Conservation (phyloP, 345 rosid species). For the Salix caprea region DNA sequence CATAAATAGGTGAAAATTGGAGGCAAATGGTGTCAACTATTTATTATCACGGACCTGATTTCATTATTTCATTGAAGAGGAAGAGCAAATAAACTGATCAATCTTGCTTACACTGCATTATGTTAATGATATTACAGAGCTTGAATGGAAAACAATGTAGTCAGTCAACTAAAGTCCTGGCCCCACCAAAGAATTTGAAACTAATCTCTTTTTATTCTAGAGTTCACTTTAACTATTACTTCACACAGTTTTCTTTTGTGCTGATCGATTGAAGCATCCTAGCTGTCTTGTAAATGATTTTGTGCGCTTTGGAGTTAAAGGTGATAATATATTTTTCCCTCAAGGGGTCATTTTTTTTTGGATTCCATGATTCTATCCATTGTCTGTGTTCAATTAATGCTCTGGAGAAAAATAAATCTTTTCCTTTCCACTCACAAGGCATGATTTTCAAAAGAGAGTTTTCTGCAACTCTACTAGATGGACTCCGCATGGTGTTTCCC, state of each 20-base stretch:
- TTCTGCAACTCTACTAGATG: neutral
- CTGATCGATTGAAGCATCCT: neutral
- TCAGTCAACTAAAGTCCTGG: neutral
- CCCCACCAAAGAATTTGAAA: neutral
- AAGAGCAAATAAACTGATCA: neutral
- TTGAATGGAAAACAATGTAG: neutral
- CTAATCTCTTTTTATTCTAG: neutral
- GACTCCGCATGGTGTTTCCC: neutral
- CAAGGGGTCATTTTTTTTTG: neutral
- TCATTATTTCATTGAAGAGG: neutral
- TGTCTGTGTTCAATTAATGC: neutral
- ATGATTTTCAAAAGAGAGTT: neutral
- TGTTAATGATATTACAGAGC: neutral
- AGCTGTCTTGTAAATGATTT: neutral
- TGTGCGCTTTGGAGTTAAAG: neutral
- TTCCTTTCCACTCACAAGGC: neutral
- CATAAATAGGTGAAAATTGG: neutral
- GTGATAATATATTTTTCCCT: neutral
- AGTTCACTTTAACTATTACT: neutral
- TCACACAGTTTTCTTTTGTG: neutral
- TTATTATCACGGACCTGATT: neutral
- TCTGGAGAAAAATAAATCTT: neutral
- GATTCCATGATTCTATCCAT: neutral
- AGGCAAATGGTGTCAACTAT: neutral
- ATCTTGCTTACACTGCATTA: neutral